Evolutionary conservation across 352 stramenopile genomes (phyloP).

Genomic region (Phytopythium boreale): DNA sequence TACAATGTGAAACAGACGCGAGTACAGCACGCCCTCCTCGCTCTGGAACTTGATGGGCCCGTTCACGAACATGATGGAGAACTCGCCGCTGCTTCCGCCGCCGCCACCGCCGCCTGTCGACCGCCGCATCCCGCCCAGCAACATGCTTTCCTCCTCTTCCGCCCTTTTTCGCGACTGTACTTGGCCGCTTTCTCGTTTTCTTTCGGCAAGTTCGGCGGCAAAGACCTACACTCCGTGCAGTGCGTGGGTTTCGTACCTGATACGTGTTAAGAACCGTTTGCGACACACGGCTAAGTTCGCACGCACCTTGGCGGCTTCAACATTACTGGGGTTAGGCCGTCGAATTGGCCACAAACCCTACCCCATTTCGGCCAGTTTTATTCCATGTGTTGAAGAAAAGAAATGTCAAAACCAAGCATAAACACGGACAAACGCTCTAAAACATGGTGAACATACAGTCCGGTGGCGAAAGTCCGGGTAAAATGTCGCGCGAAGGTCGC

Average conservation of each 20-base stretch:
- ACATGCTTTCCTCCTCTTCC: slow-evolving; percentile 8
- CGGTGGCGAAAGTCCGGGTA: not conserved
- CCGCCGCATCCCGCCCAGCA: slow-evolving; percentile 24
- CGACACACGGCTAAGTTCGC: too few relatives aligned
- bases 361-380: too few relatives aligned
- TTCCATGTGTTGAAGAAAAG: too few relatives aligned
- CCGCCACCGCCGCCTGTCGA: slow-evolving; percentile 17
- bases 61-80: slow-evolving; percentile 77
- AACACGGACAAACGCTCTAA: too few relatives aligned
- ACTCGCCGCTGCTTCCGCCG: slow-evolving; percentile 42
- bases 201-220: too few relatives aligned
- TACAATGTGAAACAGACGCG: slow-evolving; percentile 83
- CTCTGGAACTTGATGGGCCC: slow-evolving; percentile 84
- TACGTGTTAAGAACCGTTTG: too few relatives aligned
- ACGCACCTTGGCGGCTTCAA: too few relatives aligned
- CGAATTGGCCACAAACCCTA: too few relatives aligned
- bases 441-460: not conserved
- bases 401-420: too few relatives aligned
- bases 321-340: too few relatives aligned
- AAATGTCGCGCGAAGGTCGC: slow-evolving; percentile 12
- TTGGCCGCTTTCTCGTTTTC: not conserved
- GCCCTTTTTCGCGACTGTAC: slow-evolving; percentile 7
- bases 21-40: slow-evolving; percentile 79
- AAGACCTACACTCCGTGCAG: too few relatives aligned
- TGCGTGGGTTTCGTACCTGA: not conserved